Percentiles rank a stretch among this genome's conserved stretches.
Evolutionary conservation across 768 basidiomycete species (phyloP).

Genomic region (Clavaria fumosa): DNA sequence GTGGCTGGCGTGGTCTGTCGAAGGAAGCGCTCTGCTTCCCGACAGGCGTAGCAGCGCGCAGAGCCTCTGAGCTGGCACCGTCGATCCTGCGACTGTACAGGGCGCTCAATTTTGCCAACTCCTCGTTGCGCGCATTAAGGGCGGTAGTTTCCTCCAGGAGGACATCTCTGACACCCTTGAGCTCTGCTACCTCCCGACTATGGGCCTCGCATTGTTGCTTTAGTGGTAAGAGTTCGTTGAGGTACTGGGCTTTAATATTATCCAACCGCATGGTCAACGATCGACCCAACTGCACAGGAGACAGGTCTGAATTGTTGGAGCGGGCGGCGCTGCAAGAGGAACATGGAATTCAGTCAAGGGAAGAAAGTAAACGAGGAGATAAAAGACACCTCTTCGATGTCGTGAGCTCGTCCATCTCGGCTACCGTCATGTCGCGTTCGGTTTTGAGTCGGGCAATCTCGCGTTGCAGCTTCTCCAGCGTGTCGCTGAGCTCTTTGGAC

Average conservation of each 20-base stretch:
- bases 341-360: not conserved
- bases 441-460: constrained; percentile 78
- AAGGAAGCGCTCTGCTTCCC: constrained; percentile 12
- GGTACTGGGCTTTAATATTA: constrained; percentile 74
- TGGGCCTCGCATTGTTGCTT: constrained; percentile 69
- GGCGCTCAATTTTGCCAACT: constrained; percentile 75
- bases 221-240: constrained; percentile 73
- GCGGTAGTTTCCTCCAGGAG: constrained; percentile 86
- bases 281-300: constrained; percentile 37
- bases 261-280: constrained; percentile 79
- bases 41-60: constrained; percentile 18
- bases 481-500: constrained; percentile 63
- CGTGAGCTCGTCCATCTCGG: constrained; percentile 85
- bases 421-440: constrained; percentile 82
- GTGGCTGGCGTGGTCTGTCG: constrained; percentile 17
- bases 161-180: constrained; percentile 72
- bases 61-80: constrained; percentile 9
- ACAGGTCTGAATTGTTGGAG: constrained; percentile 17
- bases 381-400: constrained; percentile 49
- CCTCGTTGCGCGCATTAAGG: constrained; percentile 83
- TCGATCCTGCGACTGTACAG: constrained; percentile 76
- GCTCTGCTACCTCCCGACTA: constrained; percentile 68
- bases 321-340: not conserved
- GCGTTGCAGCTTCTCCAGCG: constrained; percentile 62
- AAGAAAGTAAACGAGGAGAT: constrained; percentile 2